Conservation (phyloP, 345 rosid genomes). For the Brassica carinata region DNA sequence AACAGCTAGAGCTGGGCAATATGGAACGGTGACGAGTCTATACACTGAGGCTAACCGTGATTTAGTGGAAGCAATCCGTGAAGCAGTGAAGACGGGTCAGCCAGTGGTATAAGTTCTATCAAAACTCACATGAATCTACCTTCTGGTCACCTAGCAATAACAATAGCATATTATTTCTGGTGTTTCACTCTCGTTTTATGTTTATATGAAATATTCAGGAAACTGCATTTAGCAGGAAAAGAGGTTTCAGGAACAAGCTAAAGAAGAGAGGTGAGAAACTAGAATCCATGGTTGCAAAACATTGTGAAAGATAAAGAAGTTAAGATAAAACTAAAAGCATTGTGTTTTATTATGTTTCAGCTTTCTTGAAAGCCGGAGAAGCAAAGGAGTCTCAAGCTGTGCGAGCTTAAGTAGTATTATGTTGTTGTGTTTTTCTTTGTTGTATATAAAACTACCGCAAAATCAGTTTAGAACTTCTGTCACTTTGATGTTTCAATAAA, state of each 20-base stretch:
- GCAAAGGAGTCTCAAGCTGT: slow-evolving; percentile 28
- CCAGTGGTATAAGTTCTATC: slow-evolving; percentile 68
- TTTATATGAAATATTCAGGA: slow-evolving; percentile 30
- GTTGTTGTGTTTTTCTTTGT: not conserved
- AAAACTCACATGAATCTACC: slow-evolving; percentile 1
- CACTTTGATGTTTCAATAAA: not conserved
- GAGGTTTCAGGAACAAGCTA: slow-evolving; percentile 45
- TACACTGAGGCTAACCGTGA: slow-evolving; percentile 73
- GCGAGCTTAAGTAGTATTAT: slow-evolving; percentile 10
- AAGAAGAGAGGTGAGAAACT: slow-evolving; percentile 43
- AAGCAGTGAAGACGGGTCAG: slow-evolving; percentile 68
- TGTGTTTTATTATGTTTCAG: slow-evolving; percentile 24
- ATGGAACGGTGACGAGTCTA: slow-evolving; percentile 88
- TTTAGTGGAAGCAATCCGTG: slow-evolving; percentile 81
- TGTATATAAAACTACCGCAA: slow-evolving; percentile 5
- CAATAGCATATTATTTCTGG: not conserved
- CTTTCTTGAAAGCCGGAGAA: slow-evolving; percentile 30
- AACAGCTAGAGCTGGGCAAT: slow-evolving; percentile 95
- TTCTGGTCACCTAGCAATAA: not conserved
- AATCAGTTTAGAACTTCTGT: not conserved
- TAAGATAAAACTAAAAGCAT: not conserved
- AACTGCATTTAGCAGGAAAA: slow-evolving; percentile 45
- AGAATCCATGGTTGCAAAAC: not conserved
- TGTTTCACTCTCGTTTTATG: slow-evolving; percentile 18
- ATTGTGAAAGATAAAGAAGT: slow-evolving; percentile 4